These are phyloP conservation scores for Coniella vitis DNA, from an alignment of 2,329 filamentous ascomycete genomes.

Conservation along the genomic window DNA sequence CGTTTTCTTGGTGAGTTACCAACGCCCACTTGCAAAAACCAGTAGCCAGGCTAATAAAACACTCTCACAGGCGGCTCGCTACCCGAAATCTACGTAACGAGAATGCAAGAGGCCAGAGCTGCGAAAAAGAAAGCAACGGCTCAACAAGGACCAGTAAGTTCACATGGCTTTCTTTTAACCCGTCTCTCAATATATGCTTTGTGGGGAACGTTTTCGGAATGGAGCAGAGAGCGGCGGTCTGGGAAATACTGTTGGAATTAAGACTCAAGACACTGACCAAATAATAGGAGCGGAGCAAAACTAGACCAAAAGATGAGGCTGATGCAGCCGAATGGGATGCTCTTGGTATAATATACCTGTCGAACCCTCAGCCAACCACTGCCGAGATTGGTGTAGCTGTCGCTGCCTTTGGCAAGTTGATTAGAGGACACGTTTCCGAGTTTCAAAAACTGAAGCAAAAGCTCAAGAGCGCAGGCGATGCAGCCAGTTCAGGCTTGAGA, in stretches of 20 bases:
- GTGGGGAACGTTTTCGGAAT: neutral
- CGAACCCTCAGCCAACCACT: slow-evolving; percentile 28
- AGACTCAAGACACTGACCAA: neutral
- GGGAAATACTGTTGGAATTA: neutral
- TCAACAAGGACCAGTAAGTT: slow-evolving; percentile 10
- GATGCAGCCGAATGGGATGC: slow-evolving; percentile 48
- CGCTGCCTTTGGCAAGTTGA: slow-evolving; percentile 43
- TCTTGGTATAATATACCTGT: slow-evolving; percentile 45
- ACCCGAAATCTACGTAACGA: slow-evolving; percentile 8
- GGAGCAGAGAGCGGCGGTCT: neutral
- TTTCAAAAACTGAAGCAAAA: slow-evolving; percentile 42
- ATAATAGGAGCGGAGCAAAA: slow-evolving; percentile 32
- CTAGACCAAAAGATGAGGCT: slow-evolving; percentile 36
- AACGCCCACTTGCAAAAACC: neutral
- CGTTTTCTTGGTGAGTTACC: slow-evolving; percentile 6
- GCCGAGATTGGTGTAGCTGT: slow-evolving; percentile 40
- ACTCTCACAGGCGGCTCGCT: neutral
- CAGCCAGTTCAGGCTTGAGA: slow-evolving; percentile 32
- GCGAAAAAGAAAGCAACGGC: slow-evolving; percentile 13
- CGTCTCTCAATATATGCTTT: neutral
- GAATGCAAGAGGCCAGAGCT: slow-evolving; percentile 3
- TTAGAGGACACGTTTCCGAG: slow-evolving; percentile 41
- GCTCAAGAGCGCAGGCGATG: slow-evolving; percentile 35
- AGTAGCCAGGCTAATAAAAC: neutral
- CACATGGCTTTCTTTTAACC: neutral